Base-by-base conservation (phyloP, 495 filamentous ascomycete species). In the Penicillium argentinense region DNA sequence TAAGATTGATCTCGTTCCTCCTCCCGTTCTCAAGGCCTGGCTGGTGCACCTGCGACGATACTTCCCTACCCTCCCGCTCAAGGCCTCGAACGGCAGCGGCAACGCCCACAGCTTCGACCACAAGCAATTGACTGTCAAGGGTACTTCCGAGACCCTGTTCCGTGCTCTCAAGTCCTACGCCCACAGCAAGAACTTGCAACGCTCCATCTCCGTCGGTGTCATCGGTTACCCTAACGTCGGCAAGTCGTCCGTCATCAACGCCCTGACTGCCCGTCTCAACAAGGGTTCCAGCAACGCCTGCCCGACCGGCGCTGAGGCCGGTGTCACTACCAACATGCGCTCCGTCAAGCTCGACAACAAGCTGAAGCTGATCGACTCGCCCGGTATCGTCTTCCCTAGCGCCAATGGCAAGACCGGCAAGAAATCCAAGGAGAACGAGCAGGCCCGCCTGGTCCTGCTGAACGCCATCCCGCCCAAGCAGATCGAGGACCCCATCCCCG, bases 201-300 rank as follows among this genome's bases (percentile, higher is more conserved):
- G 92, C 36, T 84, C 91, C 41, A 83, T 93, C 61, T 89, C 86
- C 33, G 91, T 97, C 44, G 92, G 92, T 53, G 86, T 97, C 36
- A 91, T 97, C 59, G 92, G 92, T 30, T 96, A 96, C 71, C 92
- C 92, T 49, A 97, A 97, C 68, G 92, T 96, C 50, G 92, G 92
- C 64, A 97, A 97, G 69, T 95, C 89, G 12, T 95, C 90, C 36
- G 88, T 97, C 51, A 96, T 97, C 79, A 97, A 97, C 64, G 87
- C 89, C 7, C 84, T 97, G 26, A 87, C 87, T 4, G 84, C 88
- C 24, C 85, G 89, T 34, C 71, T 96, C 24, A 86, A 88, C 51
- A 82, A 84, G 47, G 73, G 76, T 28, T 72, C 72, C 45, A 74
- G 68, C 62, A 78, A 80, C 16, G 87, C 89, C 23, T 96, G 90